Base-by-base conservation (phyloP, 1,284 basidiomycete genomes). In the Leccinum subrobustum region DNA sequence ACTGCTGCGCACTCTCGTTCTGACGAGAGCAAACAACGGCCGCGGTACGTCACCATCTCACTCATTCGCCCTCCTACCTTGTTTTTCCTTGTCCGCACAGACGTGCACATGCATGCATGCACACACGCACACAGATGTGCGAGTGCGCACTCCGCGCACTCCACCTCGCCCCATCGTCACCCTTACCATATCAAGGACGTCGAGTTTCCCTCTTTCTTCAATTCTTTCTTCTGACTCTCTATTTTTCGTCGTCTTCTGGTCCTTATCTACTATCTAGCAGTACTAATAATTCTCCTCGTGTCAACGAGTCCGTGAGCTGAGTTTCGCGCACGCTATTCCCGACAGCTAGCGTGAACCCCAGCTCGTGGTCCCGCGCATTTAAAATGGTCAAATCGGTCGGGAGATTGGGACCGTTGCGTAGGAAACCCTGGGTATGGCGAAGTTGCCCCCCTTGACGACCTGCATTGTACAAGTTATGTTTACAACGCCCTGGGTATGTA, bases 401-500 rank as follows among this genome's bases (percentile, higher is more conserved):
- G 9, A 42, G 9, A 5, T 20, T 12, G 9, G 42, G 9, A 42
- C 39, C n/a, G 9, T 18, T 42, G 39, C 2, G 9, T 11, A 42
- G n/a, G 39, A 39, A n/a, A 11, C 9, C 42, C n/a, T 44, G n/a
- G 42, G 11, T 44, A 44, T 44, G 42, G 42, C 5, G 18, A 44
- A 20, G 42, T 6, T n/a, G 42, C 9, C 18, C 6, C 18, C 16
- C 16, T 1, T 39, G 37, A 39, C 16, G 8, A 37, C 14, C 12
- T 20, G n/a, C 42, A 44, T 20, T 20, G 42, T 44, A 6, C 42
- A 20, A 44, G 9, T 20, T 20, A 20, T 20, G 7, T n/a, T 11
- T 18, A 20, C n/a, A 23, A 12, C n/a, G 3, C 44, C 42, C 7
- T 12, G 44, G 65, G 63, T 65, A 69, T 59, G 20, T 54, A 53